Evolutionary conservation across 176 grass and related monocot genomes (phyloP).

Genomic region (Otatea glauca): DNA sequence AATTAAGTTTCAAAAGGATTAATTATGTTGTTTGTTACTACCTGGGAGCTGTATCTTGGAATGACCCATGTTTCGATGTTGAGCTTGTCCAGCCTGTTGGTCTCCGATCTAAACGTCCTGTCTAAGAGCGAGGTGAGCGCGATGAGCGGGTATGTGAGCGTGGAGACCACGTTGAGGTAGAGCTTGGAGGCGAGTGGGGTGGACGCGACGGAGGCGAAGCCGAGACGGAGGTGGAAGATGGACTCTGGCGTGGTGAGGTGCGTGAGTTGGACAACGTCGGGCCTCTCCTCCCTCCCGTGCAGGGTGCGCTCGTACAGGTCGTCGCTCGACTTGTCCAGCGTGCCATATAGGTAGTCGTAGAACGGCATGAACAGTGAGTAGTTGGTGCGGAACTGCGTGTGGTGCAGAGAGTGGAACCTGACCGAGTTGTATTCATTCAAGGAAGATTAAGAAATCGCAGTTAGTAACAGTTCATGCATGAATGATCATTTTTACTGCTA

Average conservation of each 20-base stretch:
- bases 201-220: slow-evolving; percentile 55
- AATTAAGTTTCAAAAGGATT: too few relatives aligned
- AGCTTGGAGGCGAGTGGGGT: slow-evolving; percentile 31
- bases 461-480: background rate
- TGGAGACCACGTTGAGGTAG: background rate
- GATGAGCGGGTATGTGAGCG: background rate
- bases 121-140: slow-evolving; percentile 33
- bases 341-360: slow-evolving; percentile 73
- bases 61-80: slow-evolving; percentile 62
- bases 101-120: slow-evolving; percentile 41
- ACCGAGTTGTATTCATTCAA: background rate
- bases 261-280: slow-evolving; percentile 78
- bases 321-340: slow-evolving; percentile 63
- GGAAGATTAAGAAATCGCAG: background rate
- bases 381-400: slow-evolving; percentile 76
- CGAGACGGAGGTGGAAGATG: slow-evolving; percentile 54
- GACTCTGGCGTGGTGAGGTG: slow-evolving; percentile 59
- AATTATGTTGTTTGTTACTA: slow-evolving; percentile 24
- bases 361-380: slow-evolving; percentile 83
- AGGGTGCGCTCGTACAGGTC: slow-evolving; percentile 58
- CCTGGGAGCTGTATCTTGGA: slow-evolving; percentile 60
- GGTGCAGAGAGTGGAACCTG: slow-evolving; percentile 79
- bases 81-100: slow-evolving; percentile 52
- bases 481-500: background rate
- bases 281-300: slow-evolving; percentile 16